Percentiles rank a stretch among this genome's conserved stretches.
phyloP scores from a whole-genome alignment of 1,284 basidiomycete genomes.

The Athelia psychrophila region DNA sequence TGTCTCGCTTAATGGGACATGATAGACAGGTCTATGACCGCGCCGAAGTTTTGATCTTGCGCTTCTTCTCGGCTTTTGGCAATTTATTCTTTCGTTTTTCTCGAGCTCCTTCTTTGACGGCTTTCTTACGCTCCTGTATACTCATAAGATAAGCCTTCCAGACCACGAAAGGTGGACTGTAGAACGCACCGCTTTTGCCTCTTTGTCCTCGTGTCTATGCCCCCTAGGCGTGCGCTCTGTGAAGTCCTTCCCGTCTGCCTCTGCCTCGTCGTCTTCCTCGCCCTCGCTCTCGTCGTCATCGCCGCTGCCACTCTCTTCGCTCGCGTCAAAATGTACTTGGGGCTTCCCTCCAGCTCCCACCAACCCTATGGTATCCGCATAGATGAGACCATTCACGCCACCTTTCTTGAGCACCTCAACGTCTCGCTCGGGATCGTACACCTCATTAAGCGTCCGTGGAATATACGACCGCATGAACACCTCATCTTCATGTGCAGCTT shows the following conservation, averaged over 20 bases:
- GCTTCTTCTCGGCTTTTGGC: slow-evolving; percentile 91
- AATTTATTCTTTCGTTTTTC: slow-evolving; percentile 92
- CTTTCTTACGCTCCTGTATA: slow-evolving; percentile 83
- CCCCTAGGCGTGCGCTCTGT: slow-evolving; percentile 67
- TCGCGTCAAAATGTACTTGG: slow-evolving; percentile 4
- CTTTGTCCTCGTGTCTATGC: slow-evolving; percentile 87
- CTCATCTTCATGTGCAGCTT: slow-evolving; percentile 68
- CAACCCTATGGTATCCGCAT: slow-evolving; percentile 81
- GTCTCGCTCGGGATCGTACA: slow-evolving; percentile 91
- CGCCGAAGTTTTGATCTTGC: slow-evolving; percentile 65
- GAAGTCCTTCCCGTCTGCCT: slow-evolving; percentile 30
- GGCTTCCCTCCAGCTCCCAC: slow-evolving; percentile 36
- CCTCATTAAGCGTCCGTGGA: slow-evolving; percentile 88
- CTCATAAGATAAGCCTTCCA: slow-evolving; percentile 1
- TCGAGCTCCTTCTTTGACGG: slow-evolving; percentile 80
- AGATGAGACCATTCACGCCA: slow-evolving; percentile 74
- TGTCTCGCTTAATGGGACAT: background rate
- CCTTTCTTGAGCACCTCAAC: slow-evolving; percentile 72
- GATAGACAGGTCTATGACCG: too few relatives aligned
- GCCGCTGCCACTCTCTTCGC: slow-evolving; percentile 14
- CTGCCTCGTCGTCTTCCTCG: slow-evolving; percentile 15
- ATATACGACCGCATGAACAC: slow-evolving; percentile 91
- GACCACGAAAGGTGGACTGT: slow-evolving; percentile 7
- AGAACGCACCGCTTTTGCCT: slow-evolving; percentile 79
- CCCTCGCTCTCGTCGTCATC: slow-evolving; percentile 16